Conservation (phyloP, 495 filamentous ascomycete species). For the Talaromyces ruber region DNA sequence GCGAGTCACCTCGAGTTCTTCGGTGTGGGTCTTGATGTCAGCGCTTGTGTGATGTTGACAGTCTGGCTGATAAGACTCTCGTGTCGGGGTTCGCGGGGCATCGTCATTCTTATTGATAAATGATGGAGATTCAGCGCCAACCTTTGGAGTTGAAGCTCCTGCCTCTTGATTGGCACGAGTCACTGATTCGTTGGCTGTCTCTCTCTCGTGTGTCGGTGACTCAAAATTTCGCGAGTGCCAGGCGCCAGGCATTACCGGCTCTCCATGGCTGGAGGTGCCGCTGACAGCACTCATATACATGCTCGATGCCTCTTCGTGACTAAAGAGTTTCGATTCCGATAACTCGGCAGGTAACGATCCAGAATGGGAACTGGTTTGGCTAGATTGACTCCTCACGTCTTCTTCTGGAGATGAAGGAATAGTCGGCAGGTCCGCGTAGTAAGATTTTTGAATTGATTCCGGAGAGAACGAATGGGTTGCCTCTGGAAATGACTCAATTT, state of each 20-base stretch:
- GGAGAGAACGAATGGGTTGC: neutral
- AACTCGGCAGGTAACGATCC: conserved; percentile 40
- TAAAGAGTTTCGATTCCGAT: conserved; percentile 71
- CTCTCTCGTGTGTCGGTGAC: neutral
- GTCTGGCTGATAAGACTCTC: neutral
- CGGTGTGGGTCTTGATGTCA: neutral
- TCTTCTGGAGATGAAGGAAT: neutral
- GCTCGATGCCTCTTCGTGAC: conserved; percentile 86
- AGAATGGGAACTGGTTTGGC: neutral
- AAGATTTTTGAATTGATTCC: neutral
- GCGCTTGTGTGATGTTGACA: neutral
- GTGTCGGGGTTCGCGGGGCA: neutral
- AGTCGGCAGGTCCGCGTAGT: neutral
- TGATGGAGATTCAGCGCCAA: conserved; percentile 10
- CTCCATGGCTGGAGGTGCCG: conserved; percentile 26
- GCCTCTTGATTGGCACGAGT: conserved; percentile 10
- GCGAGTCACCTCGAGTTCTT: conserved; percentile 20
- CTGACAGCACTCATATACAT: conserved; percentile 85
- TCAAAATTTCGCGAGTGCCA: conserved; percentile 41
- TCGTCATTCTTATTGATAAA: neutral
- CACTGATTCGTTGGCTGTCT: neutral
- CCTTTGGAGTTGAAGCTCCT: conserved; percentile 20
- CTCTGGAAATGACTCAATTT: neutral
- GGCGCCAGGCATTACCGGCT: conserved; percentile 48
- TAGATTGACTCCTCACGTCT: neutral